A percentile compares a stretch with the other conserved stretches of the same genome.
Conservation (phyloP, 768 basidiomycete species). For the Pluteus cervinus region DNA sequence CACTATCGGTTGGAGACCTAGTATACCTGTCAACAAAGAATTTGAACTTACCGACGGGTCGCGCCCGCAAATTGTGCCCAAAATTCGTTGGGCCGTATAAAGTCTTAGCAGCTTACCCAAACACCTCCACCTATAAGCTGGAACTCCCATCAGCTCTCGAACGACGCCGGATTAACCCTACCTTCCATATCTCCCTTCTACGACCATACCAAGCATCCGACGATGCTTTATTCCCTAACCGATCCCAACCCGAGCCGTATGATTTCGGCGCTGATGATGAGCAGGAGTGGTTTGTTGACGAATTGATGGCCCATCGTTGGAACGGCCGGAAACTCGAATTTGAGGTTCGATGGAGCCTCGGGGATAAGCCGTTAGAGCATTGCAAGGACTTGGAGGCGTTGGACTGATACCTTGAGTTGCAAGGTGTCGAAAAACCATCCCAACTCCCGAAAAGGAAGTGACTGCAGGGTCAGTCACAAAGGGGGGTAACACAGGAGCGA, state of each 20-base stretch:
- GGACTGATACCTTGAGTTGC: too few species aligned
- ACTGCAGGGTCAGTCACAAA: too few species aligned
- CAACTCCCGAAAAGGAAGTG: too few species aligned
- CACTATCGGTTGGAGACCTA: conserved; percentile 18
- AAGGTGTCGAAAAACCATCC: too few species aligned
- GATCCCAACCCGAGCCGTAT: conserved; percentile 2
- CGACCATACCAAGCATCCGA: conserved; percentile 2
- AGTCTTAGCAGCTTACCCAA: conserved; percentile 16
- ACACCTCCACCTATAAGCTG: conserved; percentile 7
- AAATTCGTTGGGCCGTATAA: conserved; percentile 28
- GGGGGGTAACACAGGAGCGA: too few species aligned
- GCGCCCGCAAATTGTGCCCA: conserved; percentile 25
- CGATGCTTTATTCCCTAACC: conserved; percentile 5
- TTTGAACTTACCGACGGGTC: conserved; percentile 21
- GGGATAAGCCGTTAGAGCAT: too few species aligned
- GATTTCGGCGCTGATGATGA: conserved; percentile 2
- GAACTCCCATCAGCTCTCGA: conserved; percentile 9
- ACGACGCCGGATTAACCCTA: too few species aligned
- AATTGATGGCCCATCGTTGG: conserved; percentile 3
- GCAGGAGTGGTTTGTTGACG: conserved; percentile 8
- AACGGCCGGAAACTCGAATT: background rate
- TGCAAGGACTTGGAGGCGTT: too few species aligned
- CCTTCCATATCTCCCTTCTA: conserved; percentile 3
- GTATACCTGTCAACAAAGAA: conserved; percentile 31
- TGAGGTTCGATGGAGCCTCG: too few species aligned